Percentiles rank a stretch among this genome's conserved stretches.
Conservation (phyloP, 139 green algal species). For the Trebouxia sp. region DNA sequence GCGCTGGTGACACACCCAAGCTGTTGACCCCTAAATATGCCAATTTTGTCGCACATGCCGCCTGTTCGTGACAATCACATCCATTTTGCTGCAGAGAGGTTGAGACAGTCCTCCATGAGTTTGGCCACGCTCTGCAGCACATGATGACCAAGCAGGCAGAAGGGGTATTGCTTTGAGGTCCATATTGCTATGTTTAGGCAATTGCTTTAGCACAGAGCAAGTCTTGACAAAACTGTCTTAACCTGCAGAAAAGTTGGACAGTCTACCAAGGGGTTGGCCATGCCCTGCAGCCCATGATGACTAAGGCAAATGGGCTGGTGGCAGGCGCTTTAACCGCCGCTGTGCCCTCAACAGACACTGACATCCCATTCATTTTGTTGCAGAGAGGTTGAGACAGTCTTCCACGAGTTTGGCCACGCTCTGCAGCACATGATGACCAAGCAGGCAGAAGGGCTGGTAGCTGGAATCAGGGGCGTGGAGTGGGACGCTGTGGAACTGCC, state of each 20-base stretch:
- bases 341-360: no score
- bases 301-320: constrained; percentile 78
- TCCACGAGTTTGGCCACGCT: constrained; percentile 95
- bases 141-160: constrained; percentile 92
- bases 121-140: constrained; percentile 92
- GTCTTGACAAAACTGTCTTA: no score
- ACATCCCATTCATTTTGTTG: no score
- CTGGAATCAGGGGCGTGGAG: constrained; percentile 89
- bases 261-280: constrained; percentile 97
- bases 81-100: constrained; percentile 68
- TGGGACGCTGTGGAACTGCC: constrained; percentile 80
- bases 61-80: no score
- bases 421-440: constrained; percentile 96
- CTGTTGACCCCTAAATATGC: no score
- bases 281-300: constrained; percentile 95
- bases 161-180: no score
- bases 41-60: no score
- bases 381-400: constrained; percentile 94
- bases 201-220: no score
- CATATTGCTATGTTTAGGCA: no score
- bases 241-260: constrained; percentile 86
- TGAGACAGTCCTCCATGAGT: constrained; percentile 98
- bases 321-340: no score
- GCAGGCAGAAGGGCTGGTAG: constrained; percentile 83
- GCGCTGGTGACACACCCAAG: no score